Conservation (phyloP, 176 grass and related monocot genomes). For the Oryza glumipatula region DNA sequence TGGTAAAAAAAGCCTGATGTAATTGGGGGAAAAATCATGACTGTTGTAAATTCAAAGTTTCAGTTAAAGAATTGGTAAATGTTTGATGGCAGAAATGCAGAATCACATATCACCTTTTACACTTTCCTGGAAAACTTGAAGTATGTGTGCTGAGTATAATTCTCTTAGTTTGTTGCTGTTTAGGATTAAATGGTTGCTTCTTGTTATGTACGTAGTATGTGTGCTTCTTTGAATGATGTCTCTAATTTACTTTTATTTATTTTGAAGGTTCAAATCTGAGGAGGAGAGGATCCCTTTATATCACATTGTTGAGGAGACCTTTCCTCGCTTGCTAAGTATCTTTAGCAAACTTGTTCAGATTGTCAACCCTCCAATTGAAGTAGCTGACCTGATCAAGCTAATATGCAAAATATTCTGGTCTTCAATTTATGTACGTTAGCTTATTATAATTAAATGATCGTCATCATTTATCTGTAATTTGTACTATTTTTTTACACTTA, state of each 20-base stretch:
- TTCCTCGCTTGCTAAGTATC: slow-evolving; percentile 73
- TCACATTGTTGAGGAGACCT: slow-evolving; percentile 85
- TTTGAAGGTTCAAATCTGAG: slow-evolving; percentile 94
- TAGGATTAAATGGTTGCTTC: neutral
- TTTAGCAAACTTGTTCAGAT: slow-evolving; percentile 86
- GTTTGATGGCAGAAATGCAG: slow-evolving; percentile 10
- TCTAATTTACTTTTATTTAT: slow-evolving; percentile 24
- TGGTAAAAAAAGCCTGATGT: neutral
- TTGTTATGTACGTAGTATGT: neutral
- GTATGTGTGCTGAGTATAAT: neutral
- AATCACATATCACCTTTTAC: neutral
- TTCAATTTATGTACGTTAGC: slow-evolving; percentile 89
- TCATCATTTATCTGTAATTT: slow-evolving; percentile 10
- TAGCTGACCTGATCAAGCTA: slow-evolving; percentile 88
- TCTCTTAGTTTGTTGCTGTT: neutral
- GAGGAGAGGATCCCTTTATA: slow-evolving; percentile 85
- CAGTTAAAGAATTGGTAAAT: neutral
- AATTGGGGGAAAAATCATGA: neutral
- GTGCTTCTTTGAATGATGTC: slow-evolving; percentile 1
- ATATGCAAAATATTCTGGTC: slow-evolving; percentile 99
- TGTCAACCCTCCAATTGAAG: slow-evolving; percentile 80
- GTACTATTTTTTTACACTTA: neutral
- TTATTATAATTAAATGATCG: slow-evolving; percentile 28
- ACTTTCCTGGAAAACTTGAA: neutral
- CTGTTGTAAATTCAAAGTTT: neutral